These are phyloP conservation scores for Rhodotorula sp. DNA, from an alignment of 1,284 basidiomycete species.

Conservation along the genomic window DNA sequence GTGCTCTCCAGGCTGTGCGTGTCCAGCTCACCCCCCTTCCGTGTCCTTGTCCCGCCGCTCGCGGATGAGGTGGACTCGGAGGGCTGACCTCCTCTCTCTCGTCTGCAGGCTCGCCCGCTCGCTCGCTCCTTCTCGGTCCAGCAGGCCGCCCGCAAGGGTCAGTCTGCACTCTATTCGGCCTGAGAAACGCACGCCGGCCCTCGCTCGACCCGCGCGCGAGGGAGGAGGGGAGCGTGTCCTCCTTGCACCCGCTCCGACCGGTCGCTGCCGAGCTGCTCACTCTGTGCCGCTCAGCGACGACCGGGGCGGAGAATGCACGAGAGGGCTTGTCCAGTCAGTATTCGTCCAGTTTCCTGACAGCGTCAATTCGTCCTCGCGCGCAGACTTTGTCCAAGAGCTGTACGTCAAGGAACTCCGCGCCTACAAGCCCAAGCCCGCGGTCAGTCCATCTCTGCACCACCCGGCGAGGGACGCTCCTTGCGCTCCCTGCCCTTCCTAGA, in stretches of 20 bases:
- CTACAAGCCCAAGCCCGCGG: constrained; percentile 52
- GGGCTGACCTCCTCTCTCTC: background rate
- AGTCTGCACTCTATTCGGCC: background rate
- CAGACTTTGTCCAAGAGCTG: constrained; percentile 53
- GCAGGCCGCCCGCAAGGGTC: constrained; percentile 36
- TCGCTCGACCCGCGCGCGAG: too few relatives aligned
- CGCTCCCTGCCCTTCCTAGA: background rate
- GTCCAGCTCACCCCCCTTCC: background rate
- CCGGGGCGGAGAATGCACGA: background rate
- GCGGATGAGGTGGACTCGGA: background rate
- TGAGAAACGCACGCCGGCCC: too few relatives aligned
- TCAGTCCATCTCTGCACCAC: too few relatives aligned
- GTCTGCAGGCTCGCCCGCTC: constrained; percentile 30
- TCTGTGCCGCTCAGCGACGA: background rate
- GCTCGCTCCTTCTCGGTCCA: constrained; percentile 33
- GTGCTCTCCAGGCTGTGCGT: constrained; percentile 27
- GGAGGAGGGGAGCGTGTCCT: too few relatives aligned
- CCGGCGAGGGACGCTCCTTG: too few relatives aligned
- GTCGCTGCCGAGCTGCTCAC: background rate
- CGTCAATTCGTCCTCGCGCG: too few relatives aligned
- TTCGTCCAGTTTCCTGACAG: background rate
- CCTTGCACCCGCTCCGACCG: too few relatives aligned
- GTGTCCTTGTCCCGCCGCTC: background rate
- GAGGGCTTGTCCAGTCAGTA: too few relatives aligned
- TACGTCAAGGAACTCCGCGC: constrained; percentile 53